Conservation (phyloP, 208 protist genomes). For the Angomonas ambiguus region DNA sequence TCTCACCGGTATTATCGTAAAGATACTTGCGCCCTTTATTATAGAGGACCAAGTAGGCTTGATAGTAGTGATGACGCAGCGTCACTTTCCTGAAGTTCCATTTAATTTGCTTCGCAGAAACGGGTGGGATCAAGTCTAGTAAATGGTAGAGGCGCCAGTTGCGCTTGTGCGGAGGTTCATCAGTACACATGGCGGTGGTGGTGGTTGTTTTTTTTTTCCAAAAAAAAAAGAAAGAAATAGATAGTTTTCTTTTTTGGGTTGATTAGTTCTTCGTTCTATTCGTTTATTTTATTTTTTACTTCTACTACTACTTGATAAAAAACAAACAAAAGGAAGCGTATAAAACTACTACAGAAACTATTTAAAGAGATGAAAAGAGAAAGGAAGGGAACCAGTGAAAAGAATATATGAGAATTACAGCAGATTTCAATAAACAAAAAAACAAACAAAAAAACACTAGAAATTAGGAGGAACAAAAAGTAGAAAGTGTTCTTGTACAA, state of each 20-base stretch:
- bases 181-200: slow-evolving; percentile 14
- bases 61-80: slow-evolving; percentile 83
- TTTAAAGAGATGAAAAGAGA: slow-evolving; percentile 19
- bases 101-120: slow-evolving; percentile 74
- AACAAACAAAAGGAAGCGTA: slow-evolving; percentile 4
- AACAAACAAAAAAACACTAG: slow-evolving; percentile 12
- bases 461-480: not conserved
- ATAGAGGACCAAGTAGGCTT: slow-evolving; percentile 80
- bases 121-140: slow-evolving; percentile 62
- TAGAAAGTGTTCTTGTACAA: not conserved
- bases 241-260: slow-evolving; percentile 4
- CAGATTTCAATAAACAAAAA: slow-evolving; percentile 9
- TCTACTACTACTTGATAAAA: not conserved
- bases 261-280: no score
- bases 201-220: slow-evolving; percentile 5
- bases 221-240: slow-evolving; percentile 4
- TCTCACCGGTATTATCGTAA: slow-evolving; percentile 78
- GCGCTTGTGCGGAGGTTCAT: slow-evolving; percentile 28
- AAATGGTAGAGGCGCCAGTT: slow-evolving; percentile 87
- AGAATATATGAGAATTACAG: slow-evolving; percentile 11
- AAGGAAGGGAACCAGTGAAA: slow-evolving; percentile 9
- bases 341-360: slow-evolving; percentile 7
- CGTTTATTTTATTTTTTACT: not conserved
- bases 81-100: slow-evolving; percentile 84
- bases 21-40: slow-evolving; percentile 73